phyloP scores from a whole-genome alignment of 371 early-diverging fungal species.

The Actinomortierella wolfii region DNA sequence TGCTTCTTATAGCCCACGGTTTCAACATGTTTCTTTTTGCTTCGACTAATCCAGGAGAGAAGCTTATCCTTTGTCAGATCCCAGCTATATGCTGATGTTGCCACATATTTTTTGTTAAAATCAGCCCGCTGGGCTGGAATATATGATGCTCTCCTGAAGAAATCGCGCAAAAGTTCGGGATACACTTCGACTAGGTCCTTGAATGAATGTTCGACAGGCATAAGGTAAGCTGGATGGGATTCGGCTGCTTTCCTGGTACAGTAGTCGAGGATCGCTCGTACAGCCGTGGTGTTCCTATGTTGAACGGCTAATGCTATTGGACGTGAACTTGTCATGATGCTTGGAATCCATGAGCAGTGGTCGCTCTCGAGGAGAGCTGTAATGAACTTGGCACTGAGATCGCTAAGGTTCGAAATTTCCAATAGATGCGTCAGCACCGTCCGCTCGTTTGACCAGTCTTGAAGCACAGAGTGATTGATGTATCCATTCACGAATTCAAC shows the following conservation, averaged over 20 bases:
- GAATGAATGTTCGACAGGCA: constrained; percentile 43
- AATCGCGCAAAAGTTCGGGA: constrained; percentile 24
- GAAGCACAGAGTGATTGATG: constrained; percentile 40
- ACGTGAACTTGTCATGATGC: too few relatives aligned
- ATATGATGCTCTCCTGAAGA: constrained; percentile 41
- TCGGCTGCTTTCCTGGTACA: constrained; percentile 42
- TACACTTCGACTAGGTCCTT: constrained; percentile 33
- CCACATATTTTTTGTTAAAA: constrained; percentile 20
- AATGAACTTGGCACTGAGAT: too few relatives aligned
- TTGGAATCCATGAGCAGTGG: too few relatives aligned
- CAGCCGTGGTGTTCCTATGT: too few relatives aligned
- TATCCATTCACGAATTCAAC: constrained; percentile 35
- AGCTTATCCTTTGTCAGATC: constrained; percentile 13
- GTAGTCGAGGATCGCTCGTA: constrained; percentile 22
- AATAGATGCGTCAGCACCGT: too few relatives aligned
- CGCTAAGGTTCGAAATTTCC: too few relatives aligned
- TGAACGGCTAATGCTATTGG: too few relatives aligned
- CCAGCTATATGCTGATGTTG: constrained; percentile 19
- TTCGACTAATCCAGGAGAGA: constrained; percentile 42
- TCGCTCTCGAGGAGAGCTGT: too few relatives aligned
- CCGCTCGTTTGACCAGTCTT: too few relatives aligned
- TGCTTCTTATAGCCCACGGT: constrained; percentile 31
- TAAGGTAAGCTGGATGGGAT: constrained; percentile 39
- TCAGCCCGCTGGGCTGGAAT: constrained; percentile 25
- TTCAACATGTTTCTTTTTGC: too few relatives aligned